Percentiles rank a stretch among this genome's conserved stretches.
Evolutionary conservation across 305 asterid genomes (phyloP).

Genomic region (Fraxinus floribunda): DNA sequence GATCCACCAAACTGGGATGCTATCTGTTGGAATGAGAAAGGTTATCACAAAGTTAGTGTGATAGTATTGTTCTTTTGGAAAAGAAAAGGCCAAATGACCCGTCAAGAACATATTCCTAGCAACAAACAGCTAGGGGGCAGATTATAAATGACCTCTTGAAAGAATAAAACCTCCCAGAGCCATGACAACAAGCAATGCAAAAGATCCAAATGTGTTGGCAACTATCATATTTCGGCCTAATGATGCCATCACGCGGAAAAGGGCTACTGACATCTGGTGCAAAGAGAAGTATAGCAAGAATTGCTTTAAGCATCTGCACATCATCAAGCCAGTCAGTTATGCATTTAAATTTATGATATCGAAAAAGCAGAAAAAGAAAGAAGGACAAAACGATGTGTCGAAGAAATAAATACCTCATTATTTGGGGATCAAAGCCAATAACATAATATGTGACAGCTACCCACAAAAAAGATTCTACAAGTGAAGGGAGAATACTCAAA

Average conservation of each 20-base stretch:
- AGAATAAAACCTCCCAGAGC: constrained; percentile 80
- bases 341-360: not conserved
- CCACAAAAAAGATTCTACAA: constrained; percentile 68
- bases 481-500: constrained; percentile 64
- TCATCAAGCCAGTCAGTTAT: constrained; percentile 19
- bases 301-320: constrained; percentile 58
- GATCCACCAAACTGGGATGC: constrained; percentile 85
- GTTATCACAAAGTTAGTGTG: constrained; percentile 13
- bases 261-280: constrained; percentile 79
- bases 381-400: not conserved
- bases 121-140: not conserved
- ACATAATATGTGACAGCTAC: constrained; percentile 70
- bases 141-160: constrained; percentile 55
- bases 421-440: constrained; percentile 75
- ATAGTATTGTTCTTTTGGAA: not conserved
- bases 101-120: not conserved
- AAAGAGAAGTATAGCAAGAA: constrained; percentile 58
- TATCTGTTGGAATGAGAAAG: constrained; percentile 47
- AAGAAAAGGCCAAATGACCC: not conserved
- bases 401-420: constrained; percentile 43
- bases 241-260: constrained; percentile 81
- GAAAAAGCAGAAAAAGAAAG: not conserved
- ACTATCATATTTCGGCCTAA: constrained; percentile 76
- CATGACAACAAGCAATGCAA: constrained; percentile 76
- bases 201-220: constrained; percentile 81